Percentiles rank a stretch among this genome's conserved stretches.
These are phyloP conservation scores for Wickerhamomyces ciferrii DNA, from an alignment of 805 yeast genomes.

Conservation along the genomic window DNA sequence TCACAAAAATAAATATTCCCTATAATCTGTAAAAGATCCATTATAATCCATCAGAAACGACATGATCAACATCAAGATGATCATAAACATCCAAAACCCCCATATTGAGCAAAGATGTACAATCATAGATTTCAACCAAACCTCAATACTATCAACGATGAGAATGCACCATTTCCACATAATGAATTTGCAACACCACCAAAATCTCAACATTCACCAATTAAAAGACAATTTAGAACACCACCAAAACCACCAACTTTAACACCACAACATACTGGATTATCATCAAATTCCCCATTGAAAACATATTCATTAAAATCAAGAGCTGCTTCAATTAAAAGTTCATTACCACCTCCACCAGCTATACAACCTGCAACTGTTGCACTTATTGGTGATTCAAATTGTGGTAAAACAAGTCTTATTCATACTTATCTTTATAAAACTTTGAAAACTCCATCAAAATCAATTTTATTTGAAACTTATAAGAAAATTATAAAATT, in stretches of 20 bases:
- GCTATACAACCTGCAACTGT: slow-evolving; percentile 1
- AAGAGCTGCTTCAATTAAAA: neutral
- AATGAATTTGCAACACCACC: no score
- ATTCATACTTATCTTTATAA: slow-evolving; percentile 15
- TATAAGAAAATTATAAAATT: slow-evolving; percentile 14
- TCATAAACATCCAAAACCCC: neutral
- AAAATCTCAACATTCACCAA: neutral
- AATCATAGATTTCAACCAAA: neutral
- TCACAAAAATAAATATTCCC: neutral
- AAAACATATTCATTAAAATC: neutral
- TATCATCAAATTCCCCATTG: neutral
- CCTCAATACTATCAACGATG: neutral
- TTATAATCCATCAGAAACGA: no score
- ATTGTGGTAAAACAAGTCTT: slow-evolving; percentile 22
- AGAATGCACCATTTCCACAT: neutral
- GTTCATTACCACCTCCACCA: neutral
- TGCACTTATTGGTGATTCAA: slow-evolving; percentile 21
- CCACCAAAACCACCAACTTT: neutral
- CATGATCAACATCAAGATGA: no score
- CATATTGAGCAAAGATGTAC: neutral
- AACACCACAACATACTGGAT: neutral
- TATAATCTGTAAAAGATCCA: no score
- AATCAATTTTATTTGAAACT: slow-evolving; percentile 15
- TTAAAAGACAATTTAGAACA: neutral
- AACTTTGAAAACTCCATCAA: slow-evolving; percentile 3